Conservation (phyloP, 257 asterid species). For the Fraxinus cuspidata region DNA sequence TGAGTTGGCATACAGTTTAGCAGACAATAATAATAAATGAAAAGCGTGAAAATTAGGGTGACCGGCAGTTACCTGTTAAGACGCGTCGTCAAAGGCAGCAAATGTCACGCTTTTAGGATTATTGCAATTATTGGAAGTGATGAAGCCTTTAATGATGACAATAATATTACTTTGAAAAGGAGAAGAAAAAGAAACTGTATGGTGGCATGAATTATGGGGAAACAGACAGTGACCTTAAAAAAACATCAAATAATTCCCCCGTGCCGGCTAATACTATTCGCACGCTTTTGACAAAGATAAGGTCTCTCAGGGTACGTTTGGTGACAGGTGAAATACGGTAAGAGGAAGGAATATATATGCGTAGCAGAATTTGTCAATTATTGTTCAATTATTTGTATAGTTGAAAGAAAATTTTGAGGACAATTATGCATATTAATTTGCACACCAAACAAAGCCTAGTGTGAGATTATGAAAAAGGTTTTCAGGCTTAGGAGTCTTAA, state of each 20-base stretch:
- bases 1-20: too few species aligned
- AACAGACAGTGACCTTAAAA: constrained; percentile 11
- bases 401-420: too few species aligned
- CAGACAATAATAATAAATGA: not conserved
- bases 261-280: constrained; percentile 3
- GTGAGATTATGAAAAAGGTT: too few species aligned
- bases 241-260: constrained; percentile 16
- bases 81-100: constrained; percentile 19
- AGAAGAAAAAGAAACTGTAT: not conserved
- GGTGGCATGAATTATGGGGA: constrained; percentile 30
- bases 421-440: too few species aligned
- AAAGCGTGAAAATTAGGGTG: not conserved
- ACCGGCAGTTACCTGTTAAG: constrained; percentile 8
- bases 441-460: too few species aligned
- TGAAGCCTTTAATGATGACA: constrained; percentile 29
- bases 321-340: not conserved
- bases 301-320: not conserved
- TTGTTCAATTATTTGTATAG: too few species aligned
- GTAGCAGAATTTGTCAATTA: too few species aligned
- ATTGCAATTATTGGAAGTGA: constrained; percentile 36
- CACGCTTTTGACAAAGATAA: not conserved
- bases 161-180: not conserved
- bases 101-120: constrained; percentile 41
- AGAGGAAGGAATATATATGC: not conserved
- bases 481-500: too few species aligned